phyloP scores from a whole-genome alignment of 2,329 filamentous ascomycete genomes.

The Sodiomyces alkalinus region DNA sequence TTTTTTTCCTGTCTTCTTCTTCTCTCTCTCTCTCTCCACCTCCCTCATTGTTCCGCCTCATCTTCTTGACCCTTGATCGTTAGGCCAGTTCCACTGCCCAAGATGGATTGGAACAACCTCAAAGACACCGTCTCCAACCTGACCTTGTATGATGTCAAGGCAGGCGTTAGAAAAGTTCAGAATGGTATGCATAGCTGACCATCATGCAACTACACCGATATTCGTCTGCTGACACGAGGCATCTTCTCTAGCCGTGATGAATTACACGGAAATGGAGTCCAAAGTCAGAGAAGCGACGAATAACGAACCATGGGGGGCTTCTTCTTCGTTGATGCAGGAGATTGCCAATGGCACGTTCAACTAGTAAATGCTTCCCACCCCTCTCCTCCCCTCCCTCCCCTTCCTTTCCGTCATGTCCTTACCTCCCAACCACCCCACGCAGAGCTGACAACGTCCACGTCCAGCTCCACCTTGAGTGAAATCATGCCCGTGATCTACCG shows the following conservation, averaged over 20 bases:
- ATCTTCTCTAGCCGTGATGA: constrained; percentile 68
- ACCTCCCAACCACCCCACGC: not conserved
- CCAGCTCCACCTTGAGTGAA: constrained; percentile 86
- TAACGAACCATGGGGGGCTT: constrained; percentile 93
- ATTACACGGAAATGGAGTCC: constrained; percentile 87
- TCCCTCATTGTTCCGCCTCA: not conserved
- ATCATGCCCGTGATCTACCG: constrained; percentile 99
- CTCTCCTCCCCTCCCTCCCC: too few species aligned
- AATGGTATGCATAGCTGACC: constrained; percentile 52
- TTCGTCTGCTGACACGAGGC: constrained; percentile 14
- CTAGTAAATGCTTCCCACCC: too few species aligned
- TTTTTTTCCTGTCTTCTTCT: too few species aligned
- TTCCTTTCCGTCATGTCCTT: too few species aligned
- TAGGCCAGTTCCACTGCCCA: constrained; percentile 11
- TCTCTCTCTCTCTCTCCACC: too few species aligned
- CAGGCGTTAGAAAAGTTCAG: constrained; percentile 84
- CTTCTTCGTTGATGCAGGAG: constrained; percentile 82
- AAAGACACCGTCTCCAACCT: constrained; percentile 83
- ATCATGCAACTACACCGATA: not conserved
- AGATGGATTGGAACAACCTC: constrained; percentile 74
- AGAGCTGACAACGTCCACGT: constrained; percentile 3
- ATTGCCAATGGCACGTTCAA: constrained; percentile 97
- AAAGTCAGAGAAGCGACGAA: constrained; percentile 95
- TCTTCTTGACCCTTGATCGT: constrained; percentile 2
- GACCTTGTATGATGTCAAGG: constrained; percentile 90